These are phyloP conservation scores for Heritiera littoralis DNA, from an alignment of 345 rosid species.

Conservation along the genomic window DNA sequence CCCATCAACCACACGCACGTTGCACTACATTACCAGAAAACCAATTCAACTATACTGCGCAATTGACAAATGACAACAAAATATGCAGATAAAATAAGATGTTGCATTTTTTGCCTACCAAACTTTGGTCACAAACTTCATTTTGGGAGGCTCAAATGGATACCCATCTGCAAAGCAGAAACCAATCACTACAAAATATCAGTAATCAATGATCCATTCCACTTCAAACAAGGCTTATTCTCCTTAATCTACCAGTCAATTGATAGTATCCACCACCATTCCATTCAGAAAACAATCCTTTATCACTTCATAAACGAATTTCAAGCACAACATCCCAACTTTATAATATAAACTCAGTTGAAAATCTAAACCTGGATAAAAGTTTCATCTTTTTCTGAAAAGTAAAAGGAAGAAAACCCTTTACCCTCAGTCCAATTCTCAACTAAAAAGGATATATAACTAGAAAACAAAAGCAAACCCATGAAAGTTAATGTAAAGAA, in stretches of 20 bases:
- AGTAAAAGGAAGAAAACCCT: background rate
- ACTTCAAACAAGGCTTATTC: background rate
- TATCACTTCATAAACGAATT: background rate
- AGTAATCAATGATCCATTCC: background rate
- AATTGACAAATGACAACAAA: background rate
- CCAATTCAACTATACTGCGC: background rate
- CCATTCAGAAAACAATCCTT: background rate
- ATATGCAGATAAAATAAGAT: background rate
- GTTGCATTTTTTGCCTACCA: slow-evolving; percentile 61
- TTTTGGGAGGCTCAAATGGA: slow-evolving; percentile 99
- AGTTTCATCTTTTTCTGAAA: background rate
- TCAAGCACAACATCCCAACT: background rate
- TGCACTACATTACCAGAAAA: background rate
- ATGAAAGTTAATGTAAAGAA: background rate
- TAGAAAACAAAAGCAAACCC: background rate
- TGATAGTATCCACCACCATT: background rate
- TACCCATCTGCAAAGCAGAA: slow-evolving; percentile 83
- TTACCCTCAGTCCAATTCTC: background rate
- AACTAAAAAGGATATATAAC: background rate
- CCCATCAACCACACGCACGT: background rate
- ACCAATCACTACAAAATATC: slow-evolving; percentile 19
- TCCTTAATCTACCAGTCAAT: background rate
- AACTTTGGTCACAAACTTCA: slow-evolving; percentile 96
- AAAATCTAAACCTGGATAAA: slow-evolving; percentile 1
- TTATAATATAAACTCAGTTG: background rate